Percentiles rank a stretch among this genome's conserved stretches.
Evolutionary conservation across 129 eudicot species (phyloP).

Genomic region (Helichrysum umbraculigerum): DNA sequence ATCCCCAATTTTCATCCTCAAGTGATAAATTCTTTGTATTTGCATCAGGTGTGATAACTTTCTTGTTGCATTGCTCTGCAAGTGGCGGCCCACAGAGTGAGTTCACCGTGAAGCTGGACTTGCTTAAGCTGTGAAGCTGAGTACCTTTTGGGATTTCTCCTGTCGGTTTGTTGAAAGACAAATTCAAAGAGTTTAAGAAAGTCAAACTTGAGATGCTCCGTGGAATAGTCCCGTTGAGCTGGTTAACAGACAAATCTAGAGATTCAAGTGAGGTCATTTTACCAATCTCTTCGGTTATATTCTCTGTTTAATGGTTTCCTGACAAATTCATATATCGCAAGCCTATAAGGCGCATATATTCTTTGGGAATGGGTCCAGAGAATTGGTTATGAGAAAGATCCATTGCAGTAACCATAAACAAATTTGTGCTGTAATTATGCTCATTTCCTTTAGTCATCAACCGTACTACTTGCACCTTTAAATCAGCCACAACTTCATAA

Average conservation of each 20-base stretch:
- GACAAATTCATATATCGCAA: slow-evolving; percentile 39
- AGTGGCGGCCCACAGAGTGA: slow-evolving; percentile 30
- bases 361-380: slow-evolving; percentile 31
- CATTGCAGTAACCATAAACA: slow-evolving; percentile 26
- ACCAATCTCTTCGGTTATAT: slow-evolving; percentile 40
- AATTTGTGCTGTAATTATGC: slow-evolving; percentile 22
- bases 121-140: slow-evolving; percentile 10
- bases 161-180: slow-evolving; percentile 11
- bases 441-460: slow-evolving; percentile 40
- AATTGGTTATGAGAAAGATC: slow-evolving; percentile 45
- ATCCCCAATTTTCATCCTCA: slow-evolving; percentile 19
- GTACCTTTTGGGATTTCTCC: slow-evolving; percentile 29
- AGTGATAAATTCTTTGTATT: neutral
- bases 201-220: slow-evolving; percentile 19
- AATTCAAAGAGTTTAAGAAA: neutral
- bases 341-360: slow-evolving; percentile 18
- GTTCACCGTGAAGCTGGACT: slow-evolving; percentile 18
- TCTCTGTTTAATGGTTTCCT: slow-evolving; percentile 33
- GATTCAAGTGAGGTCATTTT: slow-evolving; percentile 42
- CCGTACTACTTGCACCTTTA: neutral
- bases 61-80: slow-evolving; percentile 6
- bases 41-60: neutral
- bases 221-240: slow-evolving; percentile 27
- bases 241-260: slow-evolving; percentile 38
- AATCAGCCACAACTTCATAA: no score